Evolutionary conservation across 108 stramenopile genomes (phyloP).

Genomic region (Aureococcus anophagefferens): DNA sequence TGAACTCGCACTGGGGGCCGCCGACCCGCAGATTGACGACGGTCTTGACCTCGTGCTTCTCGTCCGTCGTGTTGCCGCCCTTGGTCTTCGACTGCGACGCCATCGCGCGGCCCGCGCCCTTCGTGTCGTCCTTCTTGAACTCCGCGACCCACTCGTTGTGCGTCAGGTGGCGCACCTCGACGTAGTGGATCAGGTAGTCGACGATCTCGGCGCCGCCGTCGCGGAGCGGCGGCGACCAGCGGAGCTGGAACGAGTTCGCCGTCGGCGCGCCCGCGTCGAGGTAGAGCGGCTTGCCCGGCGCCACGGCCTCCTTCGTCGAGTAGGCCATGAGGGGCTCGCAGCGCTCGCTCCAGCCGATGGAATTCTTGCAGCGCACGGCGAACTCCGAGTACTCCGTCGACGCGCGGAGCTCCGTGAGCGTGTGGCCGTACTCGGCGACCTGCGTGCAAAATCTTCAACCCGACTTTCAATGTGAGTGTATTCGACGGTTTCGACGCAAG

Average conservation of each 20-base stretch:
- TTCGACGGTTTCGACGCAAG: too few species aligned
- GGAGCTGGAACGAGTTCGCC: neutral
- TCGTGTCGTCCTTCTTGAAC: neutral
- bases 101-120: too few species aligned
- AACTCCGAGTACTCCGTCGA: constrained; percentile 20
- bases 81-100: too few species aligned
- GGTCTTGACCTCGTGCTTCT: neutral
- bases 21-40: neutral
- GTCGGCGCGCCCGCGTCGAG: neutral
- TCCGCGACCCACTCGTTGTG: neutral
- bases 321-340: constrained; percentile 15
- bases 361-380: constrained; percentile 20
- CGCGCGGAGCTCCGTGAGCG: constrained; percentile 12
- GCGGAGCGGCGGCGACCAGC: constrained; percentile 3
- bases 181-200: constrained; percentile 4
- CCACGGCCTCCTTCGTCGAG: constrained; percentile 4
- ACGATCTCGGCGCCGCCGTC: constrained; percentile 3
- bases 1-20: neutral
- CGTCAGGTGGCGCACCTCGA: neutral
- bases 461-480: constrained; percentile 16
- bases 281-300: neutral
- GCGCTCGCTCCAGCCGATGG: constrained; percentile 26
- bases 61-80: neutral
- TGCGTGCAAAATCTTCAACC: too few species aligned
- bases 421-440: constrained; percentile 12